Evolutionary conservation across 129 eudicot genomes (phyloP), one percentile per base, ranked within the genome.

Genomic region (Flaveria robusta): DNA sequence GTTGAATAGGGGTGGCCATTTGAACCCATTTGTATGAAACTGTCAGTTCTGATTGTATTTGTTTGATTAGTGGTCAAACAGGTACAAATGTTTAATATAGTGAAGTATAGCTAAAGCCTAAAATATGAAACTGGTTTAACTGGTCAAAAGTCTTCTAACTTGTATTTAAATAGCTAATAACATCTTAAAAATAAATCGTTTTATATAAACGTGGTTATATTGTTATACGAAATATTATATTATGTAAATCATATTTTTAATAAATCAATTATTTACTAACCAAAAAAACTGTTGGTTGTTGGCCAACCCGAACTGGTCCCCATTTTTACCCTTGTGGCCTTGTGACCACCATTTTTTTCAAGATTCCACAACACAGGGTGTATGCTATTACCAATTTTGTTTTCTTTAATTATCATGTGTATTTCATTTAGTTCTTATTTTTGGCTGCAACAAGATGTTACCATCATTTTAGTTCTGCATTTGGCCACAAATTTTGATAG

Each of bases 381-480:
- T 15, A 22, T n/a, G 31, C 29, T 71, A 24, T 27, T 59, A 51
- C 2, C 65, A 34, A n/a, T 46, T 46, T 10, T 49, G 8, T 18
- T 51, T 72, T 52, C 8, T 12, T 26, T 45, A 46, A 69, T 24
- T 15, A 23, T 5, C 41, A 23, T 1, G 22, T 47, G 14, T 6
- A 27, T 26, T 27, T 42, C 3, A 8, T 70, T 26, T 41, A 19
- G 14, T 10, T 54, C 14, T 11, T 55, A 15, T 67, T 54, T 72
- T 72, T 37, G 7, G 67, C 75, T 50, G 16, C 45, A 15, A 71
- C 14, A 7, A 49, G 31, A 56, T 20, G 64, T 56, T 69, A 41
- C 74, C 59, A 24, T 52, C 54, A 46, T 47, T 70, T 49, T 46
- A 7, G 11, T 70, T 70, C 24, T 70, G 26, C 75, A 49, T 15